phyloP scores from a whole-genome alignment of 2,329 filamentous ascomycete genomes.

The Aspergillus amoenus region DNA sequence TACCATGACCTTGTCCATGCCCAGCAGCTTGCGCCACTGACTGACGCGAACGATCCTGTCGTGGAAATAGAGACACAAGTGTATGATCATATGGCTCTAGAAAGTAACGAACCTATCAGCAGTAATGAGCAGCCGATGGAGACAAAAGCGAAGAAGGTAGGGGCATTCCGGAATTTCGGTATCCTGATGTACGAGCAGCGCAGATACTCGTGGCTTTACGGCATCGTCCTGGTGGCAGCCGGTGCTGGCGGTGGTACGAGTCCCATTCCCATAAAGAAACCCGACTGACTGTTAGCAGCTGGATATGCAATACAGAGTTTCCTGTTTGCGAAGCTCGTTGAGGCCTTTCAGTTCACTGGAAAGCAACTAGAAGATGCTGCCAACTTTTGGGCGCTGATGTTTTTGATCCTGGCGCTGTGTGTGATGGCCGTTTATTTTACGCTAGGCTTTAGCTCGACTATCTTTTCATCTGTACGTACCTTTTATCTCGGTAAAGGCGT shows the following conservation, averaged over 20 bases:
- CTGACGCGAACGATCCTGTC: too few species aligned
- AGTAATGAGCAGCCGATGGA: constrained; percentile 9
- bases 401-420: constrained; percentile 53
- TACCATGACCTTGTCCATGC: constrained; percentile 73
- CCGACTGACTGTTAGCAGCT: constrained; percentile 12
- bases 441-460: constrained; percentile 47
- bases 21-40: too few species aligned
- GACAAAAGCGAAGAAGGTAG: constrained; percentile 35
- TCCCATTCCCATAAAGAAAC: background rate
- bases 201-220: background rate
- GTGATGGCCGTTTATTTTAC: constrained; percentile 46
- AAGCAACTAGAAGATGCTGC: constrained; percentile 39
- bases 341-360: constrained; percentile 47
- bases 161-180: background rate
- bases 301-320: constrained; percentile 36
- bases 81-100: too few species aligned
- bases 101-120: too few species aligned
- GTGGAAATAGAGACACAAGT: too few species aligned
- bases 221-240: background rate
- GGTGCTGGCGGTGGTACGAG: constrained; percentile 7
- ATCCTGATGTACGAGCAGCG: constrained; percentile 5
- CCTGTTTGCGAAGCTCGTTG: constrained; percentile 50
- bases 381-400: constrained; percentile 56
- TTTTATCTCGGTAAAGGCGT: too few species aligned
- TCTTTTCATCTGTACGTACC: constrained; percentile 41